Evolutionary conservation across 345 rosid species (phyloP).

Genomic region (Brassica rapa): DNA sequence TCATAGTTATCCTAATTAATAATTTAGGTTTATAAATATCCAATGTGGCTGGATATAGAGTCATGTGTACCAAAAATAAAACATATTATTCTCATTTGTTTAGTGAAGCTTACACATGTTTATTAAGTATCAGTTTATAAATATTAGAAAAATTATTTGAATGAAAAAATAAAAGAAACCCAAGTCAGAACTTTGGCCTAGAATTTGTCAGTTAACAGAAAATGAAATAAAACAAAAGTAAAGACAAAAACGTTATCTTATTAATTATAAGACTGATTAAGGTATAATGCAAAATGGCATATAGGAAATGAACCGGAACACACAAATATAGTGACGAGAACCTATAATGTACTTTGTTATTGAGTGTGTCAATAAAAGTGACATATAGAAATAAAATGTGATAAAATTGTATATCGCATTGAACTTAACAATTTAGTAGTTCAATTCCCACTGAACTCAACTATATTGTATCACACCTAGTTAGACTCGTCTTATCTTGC

Average conservation of each 20-base stretch:
- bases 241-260: not conserved
- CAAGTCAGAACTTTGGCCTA: not conserved
- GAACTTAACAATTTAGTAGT: not conserved
- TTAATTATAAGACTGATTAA: not conserved
- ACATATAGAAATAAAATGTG: not conserved
- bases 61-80: not conserved
- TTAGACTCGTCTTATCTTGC: conserved; percentile 23
- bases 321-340: not conserved
- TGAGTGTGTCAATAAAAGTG: conserved; percentile 2
- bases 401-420: not conserved
- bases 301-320: not conserved
- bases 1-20: too few species aligned
- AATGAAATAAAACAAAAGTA: not conserved
- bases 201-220: not conserved
- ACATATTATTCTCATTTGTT: not conserved
- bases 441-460: not conserved
- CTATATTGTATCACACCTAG: conserved; percentile 16
- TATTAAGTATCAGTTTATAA: not conserved
- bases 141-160: not conserved
- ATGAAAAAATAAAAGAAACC: not conserved
- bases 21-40: too few species aligned
- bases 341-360: not conserved
- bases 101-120: not conserved
- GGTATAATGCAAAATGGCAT: not conserved
- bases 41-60: too few species aligned